A percentile compares a stretch with the other conserved stretches of the same genome.
Conservation (phyloP, 495 filamentous ascomycete genomes). For the Penicillium egyptiacum region DNA sequence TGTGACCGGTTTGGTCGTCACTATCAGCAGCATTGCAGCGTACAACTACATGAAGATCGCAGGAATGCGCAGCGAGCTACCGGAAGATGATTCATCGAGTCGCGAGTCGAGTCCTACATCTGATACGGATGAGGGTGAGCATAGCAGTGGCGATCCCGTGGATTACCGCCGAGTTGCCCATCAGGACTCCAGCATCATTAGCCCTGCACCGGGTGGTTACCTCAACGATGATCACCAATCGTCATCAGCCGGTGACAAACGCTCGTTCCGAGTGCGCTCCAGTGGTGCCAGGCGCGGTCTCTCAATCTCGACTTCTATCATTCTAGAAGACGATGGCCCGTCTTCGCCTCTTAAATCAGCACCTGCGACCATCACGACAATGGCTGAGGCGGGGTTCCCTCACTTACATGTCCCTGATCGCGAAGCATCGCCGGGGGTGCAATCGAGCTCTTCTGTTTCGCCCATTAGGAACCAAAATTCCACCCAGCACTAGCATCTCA, state of each 20-base stretch:
- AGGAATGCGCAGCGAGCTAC: slow-evolving; percentile 78
- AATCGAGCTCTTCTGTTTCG: slow-evolving; percentile 23
- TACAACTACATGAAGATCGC: slow-evolving; percentile 95
- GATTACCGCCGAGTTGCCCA: slow-evolving; percentile 32
- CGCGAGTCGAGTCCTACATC: slow-evolving; percentile 33
- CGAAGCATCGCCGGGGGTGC: slow-evolving; percentile 25
- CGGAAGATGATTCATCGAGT: slow-evolving; percentile 26
- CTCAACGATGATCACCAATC: slow-evolving; percentile 34
- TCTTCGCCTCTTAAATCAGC: slow-evolving; percentile 37
- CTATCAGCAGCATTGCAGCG: slow-evolving; percentile 76
- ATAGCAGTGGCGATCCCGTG: slow-evolving; percentile 24
- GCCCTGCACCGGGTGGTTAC: slow-evolving; percentile 17
- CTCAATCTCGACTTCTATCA: slow-evolving; percentile 35
- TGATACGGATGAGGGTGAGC: slow-evolving; percentile 34
- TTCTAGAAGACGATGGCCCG: slow-evolving; percentile 33
- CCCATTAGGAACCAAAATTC: slow-evolving; percentile 19
- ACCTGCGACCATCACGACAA: slow-evolving; percentile 34
- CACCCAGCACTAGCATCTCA: slow-evolving; percentile 13
- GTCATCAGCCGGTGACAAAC: slow-evolving; percentile 29
- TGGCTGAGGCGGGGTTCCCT: slow-evolving; percentile 30
- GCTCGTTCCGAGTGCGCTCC: slow-evolving; percentile 41
- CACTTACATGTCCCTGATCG: slow-evolving; percentile 17
- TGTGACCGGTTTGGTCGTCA: slow-evolving; percentile 80
- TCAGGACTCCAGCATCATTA: slow-evolving; percentile 28
- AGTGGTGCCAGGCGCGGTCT: slow-evolving; percentile 38